phyloP scores from a whole-genome alignment of 2,329 filamentous ascomycete species.

The Scopulariopsis brevicaulis region DNA sequence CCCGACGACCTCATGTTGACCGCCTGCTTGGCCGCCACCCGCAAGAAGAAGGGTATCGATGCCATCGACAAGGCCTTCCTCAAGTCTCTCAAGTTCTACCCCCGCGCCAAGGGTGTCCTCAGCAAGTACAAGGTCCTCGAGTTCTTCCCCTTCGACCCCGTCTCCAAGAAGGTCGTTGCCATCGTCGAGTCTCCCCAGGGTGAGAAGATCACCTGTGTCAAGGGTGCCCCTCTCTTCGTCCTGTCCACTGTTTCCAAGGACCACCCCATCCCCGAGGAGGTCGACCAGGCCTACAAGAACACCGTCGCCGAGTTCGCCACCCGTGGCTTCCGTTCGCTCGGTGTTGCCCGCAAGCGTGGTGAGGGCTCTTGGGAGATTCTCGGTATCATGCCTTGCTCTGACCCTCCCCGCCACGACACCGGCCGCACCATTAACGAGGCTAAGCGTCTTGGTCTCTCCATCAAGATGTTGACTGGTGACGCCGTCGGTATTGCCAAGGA shows the following conservation, averaged over 20 bases:
- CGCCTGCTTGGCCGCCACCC: conserved; percentile 78
- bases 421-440: conserved; percentile 84
- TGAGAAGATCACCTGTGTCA: conserved; percentile 78
- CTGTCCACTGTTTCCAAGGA: conserved; percentile 81
- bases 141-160: conserved; percentile 82
- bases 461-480: conserved; percentile 95
- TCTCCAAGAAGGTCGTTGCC: conserved; percentile 85
- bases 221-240: conserved; percentile 82
- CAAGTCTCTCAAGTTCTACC: conserved; percentile 73
- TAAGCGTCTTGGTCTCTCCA: conserved; percentile 75
- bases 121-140: conserved; percentile 76
- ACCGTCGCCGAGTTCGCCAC: conserved; percentile 86
- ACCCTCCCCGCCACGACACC: conserved; percentile 84
- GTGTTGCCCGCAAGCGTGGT: conserved; percentile 82
- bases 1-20: conserved; percentile 85
- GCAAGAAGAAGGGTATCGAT: conserved; percentile 93
- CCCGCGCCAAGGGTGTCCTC: conserved; percentile 67
- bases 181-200: conserved; percentile 74
- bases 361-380: conserved; percentile 80
- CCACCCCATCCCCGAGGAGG: conserved; percentile 62
- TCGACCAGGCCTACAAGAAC: conserved; percentile 81
- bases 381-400: conserved; percentile 89
- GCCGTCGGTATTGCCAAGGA: conserved; percentile 88
- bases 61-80: conserved; percentile 93
- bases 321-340: conserved; percentile 88